Evolutionary conservation across 2,329 filamentous ascomycete species (phyloP), one percentile per base, ranked within the genome.

Genomic region (Pseudogymnoascus sp.): DNA sequence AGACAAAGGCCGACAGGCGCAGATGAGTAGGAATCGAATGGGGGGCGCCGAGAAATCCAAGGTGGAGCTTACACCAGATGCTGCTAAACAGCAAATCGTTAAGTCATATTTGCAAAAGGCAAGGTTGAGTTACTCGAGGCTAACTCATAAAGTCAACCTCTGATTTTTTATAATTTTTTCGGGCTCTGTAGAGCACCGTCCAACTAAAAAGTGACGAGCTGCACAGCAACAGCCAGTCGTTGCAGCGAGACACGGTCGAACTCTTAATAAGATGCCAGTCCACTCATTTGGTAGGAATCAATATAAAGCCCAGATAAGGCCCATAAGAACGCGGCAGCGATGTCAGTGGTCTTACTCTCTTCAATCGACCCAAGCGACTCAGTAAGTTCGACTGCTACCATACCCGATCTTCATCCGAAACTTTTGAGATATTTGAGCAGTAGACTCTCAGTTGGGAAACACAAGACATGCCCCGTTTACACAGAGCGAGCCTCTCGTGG

Each of bases 381-480:
- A 24, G 26, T 31, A 2, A 31, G 50, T 31, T 22, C 50, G 50
- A 59, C 26, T 8, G 16, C 24, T 59, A 22, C 16, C 50, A 26
- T 59, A 31, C 16, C 50, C 50, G 16, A 31, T 59, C 50, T 22
- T n/a, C 50, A 31, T 3, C 26, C 50, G 50, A 59, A 31, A 22
- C 50, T 22, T 59, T n/a, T n/a, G 16, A 59, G 24, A 22, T 59
- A 59, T 59, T 59, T 59, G 50, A 59, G 50, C 50, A 22, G 50
- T 59, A 59, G 50, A 31, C 26, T 22, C 24, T 59, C 7, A 33
- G 50, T 59, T 59, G 26, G 50, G 16, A 19, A 28, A 59, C 28
- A 59, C 50, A 59, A n/a, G 4, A 24, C 7, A 59, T 31, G n/a
- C 6, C 16, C 50, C 24, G 26, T 24, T 59, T n/a, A 59, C 50